A percentile compares a stretch with the other conserved stretches of the same genome.
Evolutionary conservation across 2,329 filamentous ascomycete genomes (phyloP).

Genomic region (Aspergillus sp.): DNA sequence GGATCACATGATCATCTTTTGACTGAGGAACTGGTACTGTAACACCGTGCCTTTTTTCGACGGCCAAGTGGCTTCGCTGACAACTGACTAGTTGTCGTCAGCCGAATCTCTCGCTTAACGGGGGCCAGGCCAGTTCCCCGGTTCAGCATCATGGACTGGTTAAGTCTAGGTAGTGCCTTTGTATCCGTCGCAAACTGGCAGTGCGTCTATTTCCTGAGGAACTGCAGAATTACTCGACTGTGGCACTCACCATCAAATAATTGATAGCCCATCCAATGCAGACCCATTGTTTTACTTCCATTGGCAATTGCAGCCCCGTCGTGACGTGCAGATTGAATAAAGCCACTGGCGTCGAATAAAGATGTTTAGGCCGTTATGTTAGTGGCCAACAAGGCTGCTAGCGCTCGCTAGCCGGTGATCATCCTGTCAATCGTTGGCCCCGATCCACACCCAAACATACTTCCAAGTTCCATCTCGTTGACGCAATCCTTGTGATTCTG

Average conservation of each 20-base stretch:
- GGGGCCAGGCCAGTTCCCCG: too few relatives aligned
- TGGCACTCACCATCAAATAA: constrained; percentile 1
- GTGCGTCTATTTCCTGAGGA: too few relatives aligned
- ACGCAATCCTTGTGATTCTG: constrained; percentile 15
- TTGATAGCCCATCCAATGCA: not conserved
- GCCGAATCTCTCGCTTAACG: too few relatives aligned
- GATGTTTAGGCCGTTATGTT: not conserved
- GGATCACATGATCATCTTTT: too few relatives aligned
- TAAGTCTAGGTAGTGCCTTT: too few relatives aligned
- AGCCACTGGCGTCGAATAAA: not conserved
- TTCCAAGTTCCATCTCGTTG: constrained; percentile 5
- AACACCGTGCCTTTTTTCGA: too few relatives aligned
- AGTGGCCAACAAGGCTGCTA: not conserved
- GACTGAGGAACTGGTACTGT: too few relatives aligned
- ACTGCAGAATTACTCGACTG: not conserved
- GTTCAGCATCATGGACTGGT: too few relatives aligned
- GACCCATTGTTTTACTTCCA: not conserved
- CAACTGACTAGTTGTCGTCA: too few relatives aligned
- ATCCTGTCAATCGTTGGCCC: constrained; percentile 1
- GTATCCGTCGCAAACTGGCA: too few relatives aligned
- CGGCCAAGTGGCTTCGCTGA: too few relatives aligned
- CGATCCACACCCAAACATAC: not conserved
- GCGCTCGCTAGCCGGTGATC: constrained; percentile 3
- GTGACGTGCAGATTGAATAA: too few relatives aligned
- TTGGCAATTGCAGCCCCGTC: not conserved